phyloP scores from a whole-genome alignment of 2,329 filamentous ascomycete genomes.

The Pseudomassariella vexata region DNA sequence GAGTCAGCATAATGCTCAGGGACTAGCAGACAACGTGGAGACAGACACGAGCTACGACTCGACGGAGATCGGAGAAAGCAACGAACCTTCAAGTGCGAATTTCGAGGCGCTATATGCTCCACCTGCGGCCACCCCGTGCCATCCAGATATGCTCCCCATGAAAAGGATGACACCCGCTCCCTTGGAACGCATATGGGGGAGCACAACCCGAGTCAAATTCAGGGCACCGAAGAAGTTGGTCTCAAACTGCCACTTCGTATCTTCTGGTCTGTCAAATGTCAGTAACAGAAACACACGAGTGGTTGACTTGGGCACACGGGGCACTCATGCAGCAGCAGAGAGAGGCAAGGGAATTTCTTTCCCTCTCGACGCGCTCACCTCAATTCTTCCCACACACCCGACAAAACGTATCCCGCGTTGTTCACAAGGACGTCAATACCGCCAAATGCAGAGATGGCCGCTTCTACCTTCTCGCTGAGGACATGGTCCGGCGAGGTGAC shows the following conservation, averaged over 20 bases:
- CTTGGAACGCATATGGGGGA: conserved; percentile 22
- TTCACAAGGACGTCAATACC: conserved; percentile 32
- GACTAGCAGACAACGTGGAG: not conserved
- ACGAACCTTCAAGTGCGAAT: conserved; percentile 4
- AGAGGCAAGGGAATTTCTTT: too few species aligned
- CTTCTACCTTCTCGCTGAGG: conserved; percentile 15
- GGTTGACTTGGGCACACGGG: too few species aligned
- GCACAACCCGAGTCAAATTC: conserved; percentile 27
- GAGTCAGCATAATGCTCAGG: not conserved
- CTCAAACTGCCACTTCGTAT: conserved; percentile 19
- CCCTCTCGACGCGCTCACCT: too few species aligned
- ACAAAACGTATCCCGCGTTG: conserved; percentile 29
- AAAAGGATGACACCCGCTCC: conserved; percentile 21
- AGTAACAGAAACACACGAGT: too few species aligned
- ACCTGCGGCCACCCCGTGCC: conserved; percentile 14
- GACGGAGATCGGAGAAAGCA: not conserved
- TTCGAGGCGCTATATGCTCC: conserved; percentile 2
- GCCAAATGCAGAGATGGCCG: conserved; percentile 14
- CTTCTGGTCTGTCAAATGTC: conserved; percentile 12
- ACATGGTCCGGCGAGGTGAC: conserved; percentile 13
- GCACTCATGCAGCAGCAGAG: too few species aligned
- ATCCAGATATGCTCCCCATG: conserved; percentile 23
- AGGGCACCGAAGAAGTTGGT: conserved; percentile 33
- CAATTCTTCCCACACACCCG: conserved; percentile 21
- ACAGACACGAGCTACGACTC: not conserved